Evolutionary conservation across 306 rosid species (phyloP), one percentile per base, ranked within the genome.

Genomic region (Delonix regia): DNA sequence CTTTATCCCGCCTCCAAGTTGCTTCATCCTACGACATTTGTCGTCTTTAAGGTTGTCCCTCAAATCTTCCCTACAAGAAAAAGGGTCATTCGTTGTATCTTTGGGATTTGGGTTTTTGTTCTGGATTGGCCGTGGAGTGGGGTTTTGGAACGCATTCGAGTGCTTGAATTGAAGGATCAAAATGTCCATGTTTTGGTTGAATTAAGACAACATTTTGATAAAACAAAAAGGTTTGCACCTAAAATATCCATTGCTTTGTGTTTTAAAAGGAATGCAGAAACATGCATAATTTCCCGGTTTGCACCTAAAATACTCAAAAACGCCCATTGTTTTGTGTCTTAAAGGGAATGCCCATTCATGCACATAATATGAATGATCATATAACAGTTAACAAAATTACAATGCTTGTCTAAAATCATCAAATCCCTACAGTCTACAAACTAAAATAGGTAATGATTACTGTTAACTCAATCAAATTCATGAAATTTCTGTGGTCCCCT

Each of bases 1-100:
- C 51, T 24, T 28, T 9, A 19, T 71, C 82, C n/a, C 47, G 16
- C 18, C 9, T 21, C 48, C 55, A 74, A 33, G 65, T 81, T 45
- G 4, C 11, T 57, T 45, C 79, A n/a, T 5, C 52, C 34, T 39
- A 7, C 3, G 24, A 41, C 63, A 14, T 24, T 57, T 25, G 36
- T 25, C 38, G 36, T 25, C 38, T 33, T 2, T 57, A 36, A 57
- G n/a, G 19, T 0, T 18, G 2, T 13, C 62, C 0, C 18, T 22
- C 18, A 22, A 28, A 28, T 11, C 34, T 24, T 56, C 62, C n/a
- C n/a, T n/a, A 24, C 62, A 56, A 56, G 7, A 22, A 12, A 5
- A 11, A 27, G 6, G 28, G 27, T 25, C 5, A 11, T 55, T 11
- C 4, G 6, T 16, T 16, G 21, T 4, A 25, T 27, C 9, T 57